phyloP scores from a whole-genome alignment of 352 stramenopile species.

The Elongisporangium anandrum region DNA sequence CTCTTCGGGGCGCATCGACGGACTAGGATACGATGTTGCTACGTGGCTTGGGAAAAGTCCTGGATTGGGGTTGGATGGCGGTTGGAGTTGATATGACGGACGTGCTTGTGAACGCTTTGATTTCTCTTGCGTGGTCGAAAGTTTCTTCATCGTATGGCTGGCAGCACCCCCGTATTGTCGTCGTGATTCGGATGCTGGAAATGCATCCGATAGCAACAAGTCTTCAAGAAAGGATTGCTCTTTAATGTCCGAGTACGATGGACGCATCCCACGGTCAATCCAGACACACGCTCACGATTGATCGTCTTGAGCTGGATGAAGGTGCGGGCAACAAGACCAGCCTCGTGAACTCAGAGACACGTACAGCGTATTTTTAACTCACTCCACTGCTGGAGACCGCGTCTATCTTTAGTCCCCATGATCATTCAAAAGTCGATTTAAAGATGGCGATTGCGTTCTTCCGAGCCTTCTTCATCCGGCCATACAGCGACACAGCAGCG shows the following conservation, averaged over 20 bases:
- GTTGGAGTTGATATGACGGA: neutral
- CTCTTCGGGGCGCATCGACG: slow-evolving; percentile 10
- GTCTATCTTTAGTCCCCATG: neutral
- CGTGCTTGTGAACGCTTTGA: neutral
- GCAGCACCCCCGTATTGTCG: neutral
- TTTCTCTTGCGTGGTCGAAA: slow-evolving; percentile 5
- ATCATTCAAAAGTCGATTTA: slow-evolving; percentile 79
- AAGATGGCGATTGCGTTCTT: slow-evolving; percentile 81
- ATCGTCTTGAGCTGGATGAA: neutral
- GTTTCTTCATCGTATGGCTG: neutral
- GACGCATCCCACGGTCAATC: neutral
- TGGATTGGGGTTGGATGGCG: neutral
- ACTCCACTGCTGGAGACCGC: neutral
- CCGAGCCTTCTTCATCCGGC: slow-evolving; percentile 79
- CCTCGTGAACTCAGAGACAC: neutral
- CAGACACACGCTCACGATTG: neutral
- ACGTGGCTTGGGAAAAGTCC: slow-evolving; percentile 17
- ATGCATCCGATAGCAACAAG: slow-evolving; percentile 21
- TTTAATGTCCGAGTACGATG: slow-evolving; percentile 3
- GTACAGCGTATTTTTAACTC: neutral
- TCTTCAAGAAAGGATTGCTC: slow-evolving; percentile 29
- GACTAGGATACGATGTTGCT: slow-evolving; percentile 27
- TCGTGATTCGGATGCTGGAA: slow-evolving; percentile 4
- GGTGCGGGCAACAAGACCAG: neutral
- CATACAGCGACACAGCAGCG: slow-evolving; percentile 51